Base-by-base conservation (phyloP, 2,329 filamentous ascomycete species). In the Botrytis galanthina region DNA sequence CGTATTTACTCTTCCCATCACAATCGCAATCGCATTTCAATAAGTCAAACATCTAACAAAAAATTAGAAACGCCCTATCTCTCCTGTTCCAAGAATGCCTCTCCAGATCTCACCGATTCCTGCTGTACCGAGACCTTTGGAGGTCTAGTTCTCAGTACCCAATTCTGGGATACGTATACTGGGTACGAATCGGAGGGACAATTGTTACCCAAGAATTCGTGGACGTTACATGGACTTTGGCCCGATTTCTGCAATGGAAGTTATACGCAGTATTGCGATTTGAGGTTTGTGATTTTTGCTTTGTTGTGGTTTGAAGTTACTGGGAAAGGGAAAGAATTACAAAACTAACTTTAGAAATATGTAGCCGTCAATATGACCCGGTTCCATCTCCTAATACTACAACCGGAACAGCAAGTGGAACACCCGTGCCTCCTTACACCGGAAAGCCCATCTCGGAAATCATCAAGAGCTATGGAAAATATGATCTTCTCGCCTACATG, bases 211-310 rank as follows among this genome's bases (percentile, higher is more conserved):
- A 80, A 82, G 62, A 81, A 89, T 61, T 83, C 84, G 4, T 92
- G 88, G 87, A 87, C 86, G 0, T 83, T 91, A 18, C 77, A 80
- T 74, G 78, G 76, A n/a, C 73, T 80, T 4, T 80, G 79, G 79
- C 83, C 85, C 1, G 85, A 86, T 75, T 86, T 84, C 74, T 86
- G 84, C 76, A 83, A 85, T 82, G 87, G 89, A 64, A 86, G 85
- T 0, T 92, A 88, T 79, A 91, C 89, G 0, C 89, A 92, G 75
- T 92, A 91, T 81, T 92, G 90, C 81, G 90, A 92, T 78, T 79
- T 90, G 68, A 83, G 77, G 81, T 82, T 73, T 74, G 78, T 51
- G 14, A 5, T 2, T 70, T 7, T 3, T 0, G 14, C 7, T 10
- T 22, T 14, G 42, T 46, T 51, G 9, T 8, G 1, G 7, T 35